A percentile compares a stretch with the other conserved stretches of the same genome.
Conservation (phyloP, 2,329 filamentous ascomycete species). For the Balansia obtecta region DNA sequence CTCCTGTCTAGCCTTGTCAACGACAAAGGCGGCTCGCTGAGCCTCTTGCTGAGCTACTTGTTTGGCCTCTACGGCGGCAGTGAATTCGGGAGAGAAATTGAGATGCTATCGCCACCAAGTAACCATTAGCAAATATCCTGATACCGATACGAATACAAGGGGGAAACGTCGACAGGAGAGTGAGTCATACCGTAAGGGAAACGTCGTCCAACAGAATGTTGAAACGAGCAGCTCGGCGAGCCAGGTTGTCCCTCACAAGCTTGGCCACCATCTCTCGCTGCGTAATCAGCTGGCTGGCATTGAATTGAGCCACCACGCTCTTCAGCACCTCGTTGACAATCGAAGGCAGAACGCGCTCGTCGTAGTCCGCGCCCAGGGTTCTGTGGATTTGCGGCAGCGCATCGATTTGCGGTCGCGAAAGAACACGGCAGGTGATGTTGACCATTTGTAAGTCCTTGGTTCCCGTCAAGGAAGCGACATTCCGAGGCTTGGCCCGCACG, state of each 20-base stretch:
- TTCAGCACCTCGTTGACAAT: constrained; percentile 99
- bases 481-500: constrained; percentile 92
- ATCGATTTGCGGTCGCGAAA: constrained; percentile 77
- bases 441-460: constrained; percentile 99
- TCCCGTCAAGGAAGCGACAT: constrained; percentile 90
- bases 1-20: constrained; percentile 98
- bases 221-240: constrained; percentile 82
- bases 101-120: constrained; percentile 38
- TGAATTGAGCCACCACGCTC: constrained; percentile 98
- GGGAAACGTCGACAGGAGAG: too few relatives aligned
- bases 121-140: neutral
- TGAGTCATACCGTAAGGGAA: constrained; percentile 66
- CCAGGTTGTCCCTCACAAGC: constrained; percentile 85
- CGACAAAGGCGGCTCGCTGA: constrained; percentile 90
- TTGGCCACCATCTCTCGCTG: constrained; percentile 94
- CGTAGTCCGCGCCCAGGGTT: constrained; percentile 89
- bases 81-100: constrained; percentile 63
- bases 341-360: constrained; percentile 89
- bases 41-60: constrained; percentile 82
- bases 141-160: too few relatives aligned
- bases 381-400: constrained; percentile 94
- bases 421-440: constrained; percentile 98
- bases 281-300: constrained; percentile 94
- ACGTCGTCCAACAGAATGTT: constrained; percentile 98
- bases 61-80: constrained; percentile 60